Percentiles rank a stretch among this genome's conserved stretches.
phyloP scores from a whole-genome alignment of 23 red algal genomes.

The Gracilariopsis chorda region DNA sequence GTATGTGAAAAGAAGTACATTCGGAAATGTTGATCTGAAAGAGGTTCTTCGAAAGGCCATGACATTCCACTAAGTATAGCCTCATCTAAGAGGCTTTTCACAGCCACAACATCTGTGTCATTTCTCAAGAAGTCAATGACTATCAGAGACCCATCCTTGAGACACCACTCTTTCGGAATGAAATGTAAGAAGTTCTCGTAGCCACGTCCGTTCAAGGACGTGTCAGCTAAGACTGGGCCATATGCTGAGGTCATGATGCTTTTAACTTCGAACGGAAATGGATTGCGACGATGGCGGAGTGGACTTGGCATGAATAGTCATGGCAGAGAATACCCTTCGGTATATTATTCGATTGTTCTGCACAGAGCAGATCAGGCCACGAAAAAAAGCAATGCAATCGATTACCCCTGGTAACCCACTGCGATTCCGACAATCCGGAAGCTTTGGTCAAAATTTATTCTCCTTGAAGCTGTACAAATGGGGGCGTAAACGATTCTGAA shows the following conservation, averaged over 20 bases:
- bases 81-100: slow-evolving; percentile 27
- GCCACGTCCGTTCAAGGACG: not conserved
- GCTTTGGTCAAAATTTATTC: too few relatives aligned
- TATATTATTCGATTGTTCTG: too few relatives aligned
- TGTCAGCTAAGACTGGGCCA: not conserved
- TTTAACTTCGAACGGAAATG: too few relatives aligned
- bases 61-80: slow-evolving; percentile 33
- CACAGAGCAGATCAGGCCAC: too few relatives aligned
- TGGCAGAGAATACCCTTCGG: too few relatives aligned
- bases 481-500: too few relatives aligned
- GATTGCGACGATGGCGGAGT: too few relatives aligned
- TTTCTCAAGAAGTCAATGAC: slow-evolving; percentile 31
- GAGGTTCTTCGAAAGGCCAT: slow-evolving; percentile 71
- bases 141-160: slow-evolving; percentile 3
- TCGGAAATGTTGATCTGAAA: slow-evolving; percentile 51
- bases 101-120: slow-evolving; percentile 3
- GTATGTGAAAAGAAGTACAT: slow-evolving; percentile 73
- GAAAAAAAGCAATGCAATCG: too few relatives aligned
- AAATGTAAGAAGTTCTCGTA: not conserved
- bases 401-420: too few relatives aligned
- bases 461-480: too few relatives aligned
- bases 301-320: too few relatives aligned
- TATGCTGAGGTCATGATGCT: slow-evolving; percentile 56
- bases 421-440: too few relatives aligned
- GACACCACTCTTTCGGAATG: slow-evolving; percentile 10